Conservation (phyloP, 352 stramenopile genomes). For the Nothophytophthora sp. region DNA sequence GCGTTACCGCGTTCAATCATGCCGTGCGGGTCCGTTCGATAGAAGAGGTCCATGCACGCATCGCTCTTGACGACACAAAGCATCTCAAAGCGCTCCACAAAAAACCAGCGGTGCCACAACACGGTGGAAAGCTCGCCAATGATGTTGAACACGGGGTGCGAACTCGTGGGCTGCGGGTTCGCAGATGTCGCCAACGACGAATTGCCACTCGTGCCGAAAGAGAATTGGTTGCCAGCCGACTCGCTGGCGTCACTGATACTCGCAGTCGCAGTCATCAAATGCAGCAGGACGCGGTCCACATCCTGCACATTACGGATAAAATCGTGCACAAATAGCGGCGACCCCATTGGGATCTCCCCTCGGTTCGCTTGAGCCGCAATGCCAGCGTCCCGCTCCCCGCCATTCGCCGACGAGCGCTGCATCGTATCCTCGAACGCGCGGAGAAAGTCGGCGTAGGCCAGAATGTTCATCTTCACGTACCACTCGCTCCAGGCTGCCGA, state of each 20-base stretch:
- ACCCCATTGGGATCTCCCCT: constrained; percentile 22
- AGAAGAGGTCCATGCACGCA: constrained; percentile 62
- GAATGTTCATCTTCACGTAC: constrained; percentile 88
- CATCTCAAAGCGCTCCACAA: constrained; percentile 87
- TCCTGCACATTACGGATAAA: constrained; percentile 89
- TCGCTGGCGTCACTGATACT: constrained; percentile 38
- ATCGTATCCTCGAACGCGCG: constrained; percentile 76
- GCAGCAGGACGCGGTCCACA: constrained; percentile 81
- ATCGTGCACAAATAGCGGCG: constrained; percentile 62
- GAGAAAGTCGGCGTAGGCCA: constrained; percentile 82
- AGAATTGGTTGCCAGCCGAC: constrained; percentile 66
- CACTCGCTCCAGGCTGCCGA: constrained; percentile 65
- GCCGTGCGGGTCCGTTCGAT: constrained; percentile 42
- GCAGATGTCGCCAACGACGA: constrained; percentile 19
- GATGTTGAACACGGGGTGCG: constrained; percentile 89
- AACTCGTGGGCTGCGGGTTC: constrained; percentile 43
- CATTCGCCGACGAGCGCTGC: constrained; percentile 21
- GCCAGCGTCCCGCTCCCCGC: constrained; percentile 5
- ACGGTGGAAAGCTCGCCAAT: constrained; percentile 85
- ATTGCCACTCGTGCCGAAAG: constrained; percentile 59
- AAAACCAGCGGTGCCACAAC: constrained; percentile 91
- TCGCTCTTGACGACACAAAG: constrained; percentile 75
- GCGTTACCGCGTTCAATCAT: constrained; percentile 30
- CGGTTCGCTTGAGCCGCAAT: background rate
- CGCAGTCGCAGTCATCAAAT: constrained; percentile 80